Evolutionary conservation across 768 basidiomycete species (phyloP).

Genomic region (Phlebiopsis gigantea): DNA sequence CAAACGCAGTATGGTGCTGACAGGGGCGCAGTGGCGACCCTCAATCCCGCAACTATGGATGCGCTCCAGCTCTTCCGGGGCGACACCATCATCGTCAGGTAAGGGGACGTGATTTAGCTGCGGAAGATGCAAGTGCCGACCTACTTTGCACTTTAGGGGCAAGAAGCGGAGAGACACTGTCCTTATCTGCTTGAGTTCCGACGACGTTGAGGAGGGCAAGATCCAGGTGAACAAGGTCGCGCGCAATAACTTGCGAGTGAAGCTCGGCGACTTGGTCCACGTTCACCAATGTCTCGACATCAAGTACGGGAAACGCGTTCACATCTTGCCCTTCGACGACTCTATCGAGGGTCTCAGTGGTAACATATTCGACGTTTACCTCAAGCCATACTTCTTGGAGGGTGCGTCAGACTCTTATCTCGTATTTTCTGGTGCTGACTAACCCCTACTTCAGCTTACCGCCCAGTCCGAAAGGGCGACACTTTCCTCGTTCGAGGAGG

Average conservation of each 20-base stretch:
- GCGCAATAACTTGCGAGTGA: conserved; percentile 97
- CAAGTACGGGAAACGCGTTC: conserved; percentile 98
- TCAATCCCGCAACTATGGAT: conserved; percentile 98
- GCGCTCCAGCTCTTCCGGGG: conserved; percentile 88
- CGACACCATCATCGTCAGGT: conserved; percentile 94
- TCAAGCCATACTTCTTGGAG: conserved; percentile 99
- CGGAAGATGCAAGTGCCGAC: not conserved
- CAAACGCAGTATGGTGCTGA: not conserved
- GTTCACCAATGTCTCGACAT: conserved; percentile 96
- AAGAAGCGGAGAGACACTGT: conserved; percentile 98
- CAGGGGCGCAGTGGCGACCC: conserved; percentile 69
- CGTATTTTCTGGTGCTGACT: not conserved
- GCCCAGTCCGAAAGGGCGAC: conserved; percentile 94
- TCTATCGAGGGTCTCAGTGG: conserved; percentile 97
- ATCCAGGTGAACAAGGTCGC: conserved; percentile 99
- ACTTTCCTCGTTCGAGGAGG: conserved; percentile 99
- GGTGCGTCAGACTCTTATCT: conserved; percentile 36
- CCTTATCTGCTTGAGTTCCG: conserved; percentile 91
- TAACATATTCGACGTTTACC: conserved; percentile 97
- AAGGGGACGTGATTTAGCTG: conserved; percentile 17
- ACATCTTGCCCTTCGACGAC: conserved; percentile 96
- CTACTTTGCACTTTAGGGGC: conserved; percentile 46
- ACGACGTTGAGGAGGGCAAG: conserved; percentile 96
- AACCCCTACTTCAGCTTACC: conserved; percentile 41
- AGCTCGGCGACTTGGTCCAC: conserved; percentile 93